Base-by-base conservation (phyloP, 176 grass and related monocot genomes). In the Tillandsia fasciculata region DNA sequence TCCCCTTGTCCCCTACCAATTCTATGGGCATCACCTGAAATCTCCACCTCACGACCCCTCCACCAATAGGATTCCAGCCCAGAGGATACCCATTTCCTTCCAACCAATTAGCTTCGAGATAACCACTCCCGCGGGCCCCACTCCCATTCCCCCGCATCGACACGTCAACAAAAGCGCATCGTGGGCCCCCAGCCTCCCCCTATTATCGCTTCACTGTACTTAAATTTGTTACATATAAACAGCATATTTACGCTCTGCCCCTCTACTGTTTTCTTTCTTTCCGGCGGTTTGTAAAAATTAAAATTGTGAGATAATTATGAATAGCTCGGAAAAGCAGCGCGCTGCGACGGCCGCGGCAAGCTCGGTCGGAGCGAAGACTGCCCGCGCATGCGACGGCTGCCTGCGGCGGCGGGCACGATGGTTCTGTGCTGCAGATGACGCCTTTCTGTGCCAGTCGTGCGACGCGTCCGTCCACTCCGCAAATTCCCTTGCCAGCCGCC, bases 391-490 rank as follows among this genome's bases (percentile, higher is more conserved):
- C 66, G 91, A 96, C 67, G 75, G 91, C 0, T 96, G 91, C 76
- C 75, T 96, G 74, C 81, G 91, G 22, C 86, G 91, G 61, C 76
- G 91, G 8, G 91, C 87, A 48, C 83, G 87, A 8, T 83, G 87
- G 80, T 88, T 90, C 83, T 96, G 91, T 66, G 76, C 73, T 0
- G 91, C 91, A 6, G 91, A 96, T 53, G 87, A 96, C 29, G 91
- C 91, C 1, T 96, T 80, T 76, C 83, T 96, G 64, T 96, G 91
- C 78, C 76, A 86, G 69, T 51, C 91, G 2, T 96, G 91, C 59
- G 91, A 96, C 85, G 68, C 82, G 26, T 78, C 91, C 61, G 91
- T 96, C 48, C 91, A 96, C 91, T 90, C 84, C 7, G 91, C 91
- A 10, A 96, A 96, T 79, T 81, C 84, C 69, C 83, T 96, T 3